Evolutionary conservation across 495 filamentous ascomycete genomes (phyloP).

Genomic region (Annulohypoxylon moriforme): DNA sequence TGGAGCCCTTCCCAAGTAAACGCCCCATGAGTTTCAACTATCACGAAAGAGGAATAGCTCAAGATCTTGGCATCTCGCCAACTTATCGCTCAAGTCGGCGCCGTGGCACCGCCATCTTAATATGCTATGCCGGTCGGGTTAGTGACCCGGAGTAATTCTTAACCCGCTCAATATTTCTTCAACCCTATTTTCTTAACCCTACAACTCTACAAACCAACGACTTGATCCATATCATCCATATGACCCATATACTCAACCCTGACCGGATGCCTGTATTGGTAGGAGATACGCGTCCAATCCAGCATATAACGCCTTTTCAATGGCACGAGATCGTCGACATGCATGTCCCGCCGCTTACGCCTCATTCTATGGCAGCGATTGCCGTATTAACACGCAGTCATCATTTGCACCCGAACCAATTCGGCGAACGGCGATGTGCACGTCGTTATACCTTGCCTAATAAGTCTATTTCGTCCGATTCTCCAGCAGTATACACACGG

Average conservation of each 20-base stretch:
- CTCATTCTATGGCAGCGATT: not conserved
- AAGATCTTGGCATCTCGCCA: not conserved
- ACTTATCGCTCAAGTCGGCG: constrained; percentile 1
- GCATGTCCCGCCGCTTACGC: not conserved
- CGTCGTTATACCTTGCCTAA: not conserved
- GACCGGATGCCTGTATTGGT: not conserved
- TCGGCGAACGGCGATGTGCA: not conserved
- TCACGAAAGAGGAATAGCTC: not conserved
- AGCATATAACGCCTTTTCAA: not conserved
- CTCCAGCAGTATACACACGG: not conserved
- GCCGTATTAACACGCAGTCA: not conserved
- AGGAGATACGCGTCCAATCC: not conserved
- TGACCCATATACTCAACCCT: not conserved
- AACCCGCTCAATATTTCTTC: constrained; percentile 15
- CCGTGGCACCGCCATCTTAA: constrained; percentile 12
- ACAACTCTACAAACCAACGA: too few relatives aligned
- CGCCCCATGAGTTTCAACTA: not conserved
- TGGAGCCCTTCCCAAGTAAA: not conserved
- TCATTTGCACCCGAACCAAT: not conserved
- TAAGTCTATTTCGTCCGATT: not conserved
- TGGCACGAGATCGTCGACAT: not conserved
- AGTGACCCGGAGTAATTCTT: constrained; percentile 26
- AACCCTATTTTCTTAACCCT: not conserved
- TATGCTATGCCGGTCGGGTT: constrained; percentile 27
- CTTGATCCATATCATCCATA: not conserved